These are phyloP conservation scores for Solanum acaule DNA, from an alignment of 257 asterid genomes.

Conservation along the genomic window DNA sequence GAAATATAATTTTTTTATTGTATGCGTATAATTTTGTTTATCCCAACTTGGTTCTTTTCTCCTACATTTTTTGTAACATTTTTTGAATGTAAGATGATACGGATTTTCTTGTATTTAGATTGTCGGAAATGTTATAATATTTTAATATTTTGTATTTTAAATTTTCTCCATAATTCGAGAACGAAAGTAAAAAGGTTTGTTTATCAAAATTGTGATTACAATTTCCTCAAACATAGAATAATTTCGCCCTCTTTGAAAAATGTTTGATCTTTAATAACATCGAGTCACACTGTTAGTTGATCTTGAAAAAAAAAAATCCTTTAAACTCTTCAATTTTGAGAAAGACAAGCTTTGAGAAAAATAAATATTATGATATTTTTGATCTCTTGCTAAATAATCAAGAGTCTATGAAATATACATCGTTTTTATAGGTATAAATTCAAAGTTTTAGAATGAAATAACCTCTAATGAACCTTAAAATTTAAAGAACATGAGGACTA, in stretches of 20 bases:
- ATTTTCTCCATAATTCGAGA: neutral
- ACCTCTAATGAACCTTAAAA: neutral
- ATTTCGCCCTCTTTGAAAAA: accelerated
- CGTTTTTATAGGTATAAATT: neutral
- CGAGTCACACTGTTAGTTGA: neutral
- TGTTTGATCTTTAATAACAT: neutral
- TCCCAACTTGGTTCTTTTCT: neutral
- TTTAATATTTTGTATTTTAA: neutral
- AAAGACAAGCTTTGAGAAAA: neutral
- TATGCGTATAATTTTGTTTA: neutral
- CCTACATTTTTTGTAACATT: neutral
- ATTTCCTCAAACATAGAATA: neutral
- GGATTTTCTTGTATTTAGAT: neutral
- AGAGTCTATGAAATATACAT: neutral
- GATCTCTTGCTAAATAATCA: neutral
- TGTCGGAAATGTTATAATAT: neutral
- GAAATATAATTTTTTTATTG: neutral
- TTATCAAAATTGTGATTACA: neutral
- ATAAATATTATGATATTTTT: neutral
- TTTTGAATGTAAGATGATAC: neutral
- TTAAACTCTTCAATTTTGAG: neutral
- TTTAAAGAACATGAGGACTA: neutral
- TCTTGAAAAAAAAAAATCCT: neutral
- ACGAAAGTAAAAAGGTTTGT: neutral
- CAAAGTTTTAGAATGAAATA: neutral